These are phyloP conservation scores for Penicillium roqueforti DNA, from an alignment of 495 filamentous ascomycete species.

Conservation along the genomic window DNA sequence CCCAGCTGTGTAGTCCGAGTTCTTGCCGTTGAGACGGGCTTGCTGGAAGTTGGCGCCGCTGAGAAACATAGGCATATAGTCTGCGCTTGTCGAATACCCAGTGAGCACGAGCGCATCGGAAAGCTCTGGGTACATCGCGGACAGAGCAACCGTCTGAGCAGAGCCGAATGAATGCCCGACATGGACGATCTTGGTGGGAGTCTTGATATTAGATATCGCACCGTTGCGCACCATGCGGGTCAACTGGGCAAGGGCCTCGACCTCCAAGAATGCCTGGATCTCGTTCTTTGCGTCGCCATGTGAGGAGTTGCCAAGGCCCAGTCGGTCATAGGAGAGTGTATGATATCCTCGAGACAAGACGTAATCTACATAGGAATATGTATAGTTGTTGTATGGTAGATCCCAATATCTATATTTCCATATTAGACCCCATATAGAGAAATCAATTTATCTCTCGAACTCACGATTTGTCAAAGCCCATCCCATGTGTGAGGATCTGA, in stretches of 20 bases:
- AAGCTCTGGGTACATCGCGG: slow-evolving; percentile 44
- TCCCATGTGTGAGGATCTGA: slow-evolving; percentile 59
- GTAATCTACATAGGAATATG: slow-evolving; percentile 45
- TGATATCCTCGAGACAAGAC: slow-evolving; percentile 50
- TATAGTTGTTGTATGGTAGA: slow-evolving; percentile 47
- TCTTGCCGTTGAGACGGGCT: slow-evolving; percentile 40
- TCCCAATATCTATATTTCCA: slow-evolving; percentile 52
- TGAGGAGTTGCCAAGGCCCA: slow-evolving; percentile 53
- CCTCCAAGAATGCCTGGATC: slow-evolving; percentile 50
- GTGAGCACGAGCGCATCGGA: slow-evolving; percentile 56
- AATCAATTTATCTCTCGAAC: background rate
- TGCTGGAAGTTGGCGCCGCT: slow-evolving; percentile 45
- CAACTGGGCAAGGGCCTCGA: slow-evolving; percentile 47
- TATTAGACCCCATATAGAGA: background rate
- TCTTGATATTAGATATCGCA: slow-evolving; percentile 11
- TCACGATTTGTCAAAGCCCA: slow-evolving; percentile 35
- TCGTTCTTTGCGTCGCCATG: slow-evolving; percentile 52
- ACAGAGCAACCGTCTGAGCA: slow-evolving; percentile 37
- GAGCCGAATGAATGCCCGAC: slow-evolving; percentile 52
- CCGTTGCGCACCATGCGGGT: slow-evolving; percentile 46
- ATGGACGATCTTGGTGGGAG: slow-evolving; percentile 50
- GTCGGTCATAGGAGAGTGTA: slow-evolving; percentile 55
- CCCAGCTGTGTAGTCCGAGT: slow-evolving; percentile 31
- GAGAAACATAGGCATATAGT: slow-evolving; percentile 31
- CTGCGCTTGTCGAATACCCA: slow-evolving; percentile 46